Evolutionary conservation across 495 filamentous ascomycete species (phyloP), one percentile per base, ranked within the genome.

Genomic region (Bacidia gigantensis): DNA sequence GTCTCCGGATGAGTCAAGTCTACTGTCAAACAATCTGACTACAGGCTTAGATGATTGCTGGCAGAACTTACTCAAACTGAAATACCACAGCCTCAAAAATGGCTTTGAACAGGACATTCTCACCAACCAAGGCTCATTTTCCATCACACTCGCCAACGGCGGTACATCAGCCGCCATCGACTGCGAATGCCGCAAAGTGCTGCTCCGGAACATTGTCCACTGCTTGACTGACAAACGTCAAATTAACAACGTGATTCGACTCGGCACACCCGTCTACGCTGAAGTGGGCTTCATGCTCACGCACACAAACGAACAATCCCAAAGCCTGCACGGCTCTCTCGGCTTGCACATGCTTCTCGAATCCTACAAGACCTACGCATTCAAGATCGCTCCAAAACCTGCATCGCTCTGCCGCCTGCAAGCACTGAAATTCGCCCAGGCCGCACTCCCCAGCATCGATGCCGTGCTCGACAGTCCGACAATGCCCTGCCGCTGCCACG

Each of bases 401-500:
- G n/a, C 46, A 18, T 49, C 53, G 11, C 38, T 12, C 18, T 63
- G 60, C 32, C 60, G 60, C 14, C 3, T 63, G 17, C 52, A 58
- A 26, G 56, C 60, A 22, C 51, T 63, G n/a, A 51, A 49, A 20
- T 56, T 59, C 23, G 58, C 58, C 3, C 58, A 59, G 49, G 59
- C 46, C 23, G 60, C 56, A 5, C 21, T 56, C 11, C 29, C 44
- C 22, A 49, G 52, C 25, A 46, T 61, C 2, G 1, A 20, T 9
- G 38, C 53, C 11, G 55, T 61, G 10, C 56, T 61, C 12, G 44
- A 49, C 3, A 38, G 55, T 26, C 7, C 58, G 11, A 56, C 49
- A 2, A 60, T 62, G 60, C 60, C 60, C 3, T 63, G 60, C 49
- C 49, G 60, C 10, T 63, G 60, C 35, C 40, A 44, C 11, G 48